phyloP scores from a whole-genome alignment of 345 rosid species.

The Hirschfeldia incana region DNA sequence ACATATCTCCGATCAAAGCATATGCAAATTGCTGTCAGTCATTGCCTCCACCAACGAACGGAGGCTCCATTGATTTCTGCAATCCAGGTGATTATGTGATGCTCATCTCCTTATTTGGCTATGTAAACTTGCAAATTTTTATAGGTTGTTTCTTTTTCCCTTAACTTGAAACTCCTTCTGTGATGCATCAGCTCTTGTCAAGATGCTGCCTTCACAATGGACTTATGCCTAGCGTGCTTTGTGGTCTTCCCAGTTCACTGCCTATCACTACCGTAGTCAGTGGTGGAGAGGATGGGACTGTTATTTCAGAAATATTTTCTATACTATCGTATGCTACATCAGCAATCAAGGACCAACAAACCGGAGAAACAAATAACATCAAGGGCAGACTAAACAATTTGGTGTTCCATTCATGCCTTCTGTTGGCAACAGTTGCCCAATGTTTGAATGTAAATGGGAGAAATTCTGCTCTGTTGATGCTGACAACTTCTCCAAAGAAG shows the following conservation, averaged over 20 bases:
- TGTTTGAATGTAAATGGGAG: slow-evolving; percentile 84
- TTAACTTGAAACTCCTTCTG: slow-evolving; percentile 22
- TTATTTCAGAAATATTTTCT: slow-evolving; percentile 78
- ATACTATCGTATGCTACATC: slow-evolving; percentile 64
- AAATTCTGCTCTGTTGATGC: slow-evolving; percentile 82
- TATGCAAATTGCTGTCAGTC: slow-evolving; percentile 71
- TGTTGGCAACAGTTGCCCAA: slow-evolving; percentile 77
- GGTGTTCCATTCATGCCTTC: slow-evolving; percentile 64
- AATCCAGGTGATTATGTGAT: slow-evolving; percentile 63
- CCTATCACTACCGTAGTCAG: slow-evolving; percentile 80
- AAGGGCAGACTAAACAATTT: slow-evolving; percentile 66
- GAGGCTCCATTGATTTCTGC: slow-evolving; percentile 63
- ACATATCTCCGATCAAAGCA: slow-evolving; percentile 79
- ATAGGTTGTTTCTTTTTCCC: slow-evolving; percentile 7
- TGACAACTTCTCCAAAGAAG: slow-evolving; percentile 81
- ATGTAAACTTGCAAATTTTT: slow-evolving; percentile 1
- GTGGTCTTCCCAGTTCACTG: slow-evolving; percentile 89
- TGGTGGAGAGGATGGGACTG: slow-evolving; percentile 95
- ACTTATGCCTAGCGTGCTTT: slow-evolving; percentile 71
- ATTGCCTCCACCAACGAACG: slow-evolving; percentile 77
- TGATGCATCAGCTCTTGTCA: slow-evolving; percentile 70
- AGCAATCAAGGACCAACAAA: slow-evolving; percentile 56
- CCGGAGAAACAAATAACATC: slow-evolving; percentile 52
- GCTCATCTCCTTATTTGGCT: slow-evolving; percentile 8
- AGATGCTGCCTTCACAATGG: slow-evolving; percentile 87